Conservation (phyloP, 371 early-diverging fungal species). For the Capniomyces stellatus region DNA sequence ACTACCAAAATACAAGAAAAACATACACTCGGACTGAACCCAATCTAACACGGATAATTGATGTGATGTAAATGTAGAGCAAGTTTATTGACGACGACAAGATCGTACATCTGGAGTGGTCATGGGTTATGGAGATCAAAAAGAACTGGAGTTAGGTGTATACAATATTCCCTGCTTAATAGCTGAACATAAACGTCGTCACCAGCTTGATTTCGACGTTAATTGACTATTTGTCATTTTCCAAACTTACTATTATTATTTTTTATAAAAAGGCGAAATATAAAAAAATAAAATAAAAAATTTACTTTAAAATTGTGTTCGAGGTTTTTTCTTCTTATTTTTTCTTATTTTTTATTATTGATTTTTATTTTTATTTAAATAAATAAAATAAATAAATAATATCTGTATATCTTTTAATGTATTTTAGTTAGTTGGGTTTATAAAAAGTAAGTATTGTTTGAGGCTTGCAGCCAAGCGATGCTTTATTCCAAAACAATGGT, state of each 20-base stretch:
- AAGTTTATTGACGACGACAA: slow-evolving; percentile 26
- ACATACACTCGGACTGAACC: not conserved
- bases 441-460: not conserved
- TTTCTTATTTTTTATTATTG: too few relatives aligned
- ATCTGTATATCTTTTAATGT: not conserved
- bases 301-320: too few relatives aligned
- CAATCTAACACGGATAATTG: not conserved
- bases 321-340: too few relatives aligned
- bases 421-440: not conserved
- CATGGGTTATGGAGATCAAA: slow-evolving; percentile 26
- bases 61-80: slow-evolving; percentile 5
- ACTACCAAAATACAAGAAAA: too few relatives aligned
- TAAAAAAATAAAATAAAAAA: too few relatives aligned
- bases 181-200: too few relatives aligned
- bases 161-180: too few relatives aligned
- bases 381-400: not conserved
- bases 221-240: too few relatives aligned
- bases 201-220: too few relatives aligned
- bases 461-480: not conserved
- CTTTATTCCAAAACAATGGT: slow-evolving; percentile 76
- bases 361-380: not conserved
- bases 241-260: too few relatives aligned
- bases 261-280: too few relatives aligned
- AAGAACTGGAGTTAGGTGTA: slow-evolving; percentile 20
- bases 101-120: slow-evolving; percentile 18